phyloP scores from a whole-genome alignment of 805 yeast species.

The Pichia membranifaciens region DNA sequence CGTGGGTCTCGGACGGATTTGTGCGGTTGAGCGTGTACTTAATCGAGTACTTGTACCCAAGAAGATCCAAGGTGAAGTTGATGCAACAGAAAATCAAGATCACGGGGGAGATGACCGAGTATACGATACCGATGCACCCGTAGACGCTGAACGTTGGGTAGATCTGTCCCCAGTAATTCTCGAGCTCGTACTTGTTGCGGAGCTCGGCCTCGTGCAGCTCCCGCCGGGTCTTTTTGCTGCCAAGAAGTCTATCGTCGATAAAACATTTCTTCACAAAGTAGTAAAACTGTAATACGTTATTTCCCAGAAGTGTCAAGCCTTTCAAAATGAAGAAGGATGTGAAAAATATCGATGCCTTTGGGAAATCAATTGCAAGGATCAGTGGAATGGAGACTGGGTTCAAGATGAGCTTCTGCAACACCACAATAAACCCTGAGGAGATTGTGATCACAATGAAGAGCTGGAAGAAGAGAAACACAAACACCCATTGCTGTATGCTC shows the following conservation, averaged over 20 bases:
- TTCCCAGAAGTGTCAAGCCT: constrained; percentile 73
- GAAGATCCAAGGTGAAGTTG: constrained; percentile 49
- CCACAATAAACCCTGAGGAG: constrained; percentile 67
- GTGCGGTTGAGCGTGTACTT: constrained; percentile 48
- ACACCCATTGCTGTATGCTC: constrained; percentile 75
- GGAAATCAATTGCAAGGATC: constrained; percentile 69
- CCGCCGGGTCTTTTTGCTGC: constrained; percentile 55
- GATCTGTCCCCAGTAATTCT: constrained; percentile 68
- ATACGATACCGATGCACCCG: constrained; percentile 73
- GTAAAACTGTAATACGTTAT: constrained; percentile 55
- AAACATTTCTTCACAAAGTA: constrained; percentile 38
- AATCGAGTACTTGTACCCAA: constrained; percentile 67
- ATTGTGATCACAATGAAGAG: constrained; percentile 79
- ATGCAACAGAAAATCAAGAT: constrained; percentile 56
- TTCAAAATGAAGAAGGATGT: constrained; percentile 69
- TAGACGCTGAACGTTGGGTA: constrained; percentile 74
- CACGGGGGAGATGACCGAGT: constrained; percentile 73
- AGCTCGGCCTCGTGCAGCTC: constrained; percentile 38
- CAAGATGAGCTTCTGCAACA: constrained; percentile 54
- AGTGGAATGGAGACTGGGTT: constrained; percentile 71
- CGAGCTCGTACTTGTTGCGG: constrained; percentile 32
- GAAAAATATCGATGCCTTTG: constrained; percentile 83
- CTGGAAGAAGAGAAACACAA: constrained; percentile 73
- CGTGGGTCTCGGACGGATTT: constrained; percentile 59
- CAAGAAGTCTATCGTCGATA: constrained; percentile 30